Conservation (phyloP, 139 green algal species). For the Chlorella sorokiniana region DNA sequence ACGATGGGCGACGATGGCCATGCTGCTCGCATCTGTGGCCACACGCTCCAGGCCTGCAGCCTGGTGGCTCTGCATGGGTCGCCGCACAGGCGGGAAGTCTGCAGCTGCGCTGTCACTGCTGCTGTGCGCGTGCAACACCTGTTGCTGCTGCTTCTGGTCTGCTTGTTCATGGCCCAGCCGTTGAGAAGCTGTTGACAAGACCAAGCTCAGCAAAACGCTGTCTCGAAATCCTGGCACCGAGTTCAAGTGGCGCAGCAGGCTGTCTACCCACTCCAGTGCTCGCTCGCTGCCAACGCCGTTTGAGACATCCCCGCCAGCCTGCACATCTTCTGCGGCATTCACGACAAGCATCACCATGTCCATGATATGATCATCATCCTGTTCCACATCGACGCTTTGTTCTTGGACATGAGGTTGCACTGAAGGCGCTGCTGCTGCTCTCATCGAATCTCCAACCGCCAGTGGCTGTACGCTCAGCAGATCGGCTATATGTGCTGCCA, state of each 20-base stretch:
- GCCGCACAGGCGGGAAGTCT: conserved; percentile 19
- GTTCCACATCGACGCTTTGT: background rate
- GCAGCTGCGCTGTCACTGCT: background rate
- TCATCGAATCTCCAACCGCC: background rate
- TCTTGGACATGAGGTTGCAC: background rate
- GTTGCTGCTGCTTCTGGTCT: background rate
- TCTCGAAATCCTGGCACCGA: conserved; percentile 36
- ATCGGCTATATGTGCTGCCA: background rate
- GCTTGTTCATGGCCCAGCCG: conserved; percentile 1
- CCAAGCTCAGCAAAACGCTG: conserved; percentile 46
- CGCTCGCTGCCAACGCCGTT: background rate
- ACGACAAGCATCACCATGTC: conserved; percentile 26
- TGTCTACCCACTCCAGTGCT: conserved; percentile 57
- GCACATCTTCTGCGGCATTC: conserved; percentile 17
- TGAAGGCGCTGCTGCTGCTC: background rate
- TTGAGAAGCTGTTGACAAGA: conserved; percentile 3
- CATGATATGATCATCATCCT: conserved; percentile 1
- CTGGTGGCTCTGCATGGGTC: conserved; percentile 66
- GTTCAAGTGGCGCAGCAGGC: conserved; percentile 38
- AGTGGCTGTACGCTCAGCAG: background rate
- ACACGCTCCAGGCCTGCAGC: conserved; percentile 33
- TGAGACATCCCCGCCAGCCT: background rate
- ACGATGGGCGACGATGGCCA: conserved; percentile 53
- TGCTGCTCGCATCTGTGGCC: conserved; percentile 1
- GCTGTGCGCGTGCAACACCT: background rate